Base-by-base conservation (phyloP, 768 basidiomycete genomes). In the Leccinum boreale region DNA sequence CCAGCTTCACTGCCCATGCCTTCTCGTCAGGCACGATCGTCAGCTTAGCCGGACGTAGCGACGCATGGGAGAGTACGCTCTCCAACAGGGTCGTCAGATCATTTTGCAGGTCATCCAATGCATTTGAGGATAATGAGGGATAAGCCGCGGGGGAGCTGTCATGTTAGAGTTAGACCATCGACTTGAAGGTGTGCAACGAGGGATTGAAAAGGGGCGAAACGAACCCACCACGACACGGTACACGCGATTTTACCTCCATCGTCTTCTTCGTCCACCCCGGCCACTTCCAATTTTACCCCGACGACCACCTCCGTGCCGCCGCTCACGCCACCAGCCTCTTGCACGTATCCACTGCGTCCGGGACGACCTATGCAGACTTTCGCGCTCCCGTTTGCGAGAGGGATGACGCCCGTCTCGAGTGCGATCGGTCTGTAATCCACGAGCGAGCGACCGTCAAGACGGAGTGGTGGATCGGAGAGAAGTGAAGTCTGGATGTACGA, bases 371-470 rank as follows among this genome's bases (percentile, higher is more conserved):
- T 81, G 61, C 77, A 83, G 8, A 93, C 75, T 23, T 82, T 81
- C 5, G 90, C 90, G 60, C 91, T 93, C 6, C 93, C 93, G 58
- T 94, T 93, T 19, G 92, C 88, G 5, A 92, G 80, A 5, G 91
- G 89, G 15, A 85, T 84, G 2, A 89, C 81, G 21, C 88, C 89
- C 0, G 90, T 90, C 72, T 91, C 86, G 28, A 95, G 81, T 8
- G 83, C 76, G 21, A 94, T 79, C 0, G 81, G 73, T 28, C 93
- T 80, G 64, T 82, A 94, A 61, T 90, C 86, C 35, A 78, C 71
- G 0, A 89, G 76, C 6, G 75, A 66, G 19, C 93, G 87, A 1
- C 92, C 92, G 69, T 95, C 93, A 4, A 83, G 78, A 52, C 93
- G 87, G n/a, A 85, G 74, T 2, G 91, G 83, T 2, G 82, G 78